Evolutionary conservation across 805 yeast genomes (phyloP).

Genomic region (Lipomyces lipofer): DNA sequence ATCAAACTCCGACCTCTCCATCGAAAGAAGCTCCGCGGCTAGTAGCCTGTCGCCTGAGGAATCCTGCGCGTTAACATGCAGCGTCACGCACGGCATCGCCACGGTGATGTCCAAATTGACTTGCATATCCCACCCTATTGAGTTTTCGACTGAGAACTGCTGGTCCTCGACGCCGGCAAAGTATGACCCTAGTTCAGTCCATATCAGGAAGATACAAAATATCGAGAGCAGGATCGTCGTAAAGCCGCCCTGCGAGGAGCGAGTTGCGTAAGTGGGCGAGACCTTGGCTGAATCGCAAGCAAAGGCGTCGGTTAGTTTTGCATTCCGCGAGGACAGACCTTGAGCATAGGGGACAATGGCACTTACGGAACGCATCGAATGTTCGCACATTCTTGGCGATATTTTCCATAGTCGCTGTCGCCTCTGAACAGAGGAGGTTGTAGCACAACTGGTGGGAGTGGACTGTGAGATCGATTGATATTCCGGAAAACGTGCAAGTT

Average conservation of each 20-base stretch:
- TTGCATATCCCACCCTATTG: conserved; percentile 56
- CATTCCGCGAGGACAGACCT: too few relatives aligned
- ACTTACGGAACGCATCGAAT: conserved; percentile 35
- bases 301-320: too few relatives aligned
- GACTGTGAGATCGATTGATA: too few relatives aligned
- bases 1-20: conserved; percentile 52
- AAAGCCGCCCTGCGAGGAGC: conserved; percentile 75
- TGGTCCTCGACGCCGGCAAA: conserved; percentile 80
- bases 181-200: conserved; percentile 83
- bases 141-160: conserved; percentile 71
- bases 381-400: conserved; percentile 24
- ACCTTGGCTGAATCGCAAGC: conserved; percentile 57
- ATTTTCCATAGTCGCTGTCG: conserved; percentile 13
- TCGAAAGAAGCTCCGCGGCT: conserved; percentile 72
- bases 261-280: conserved; percentile 65
- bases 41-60: conserved; percentile 72
- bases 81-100: conserved; percentile 75
- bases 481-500: too few relatives aligned
- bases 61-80: conserved; percentile 78
- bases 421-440: too few relatives aligned
- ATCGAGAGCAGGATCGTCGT: conserved; percentile 67
- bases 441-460: too few relatives aligned
- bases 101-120: conserved; percentile 80
- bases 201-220: conserved; percentile 64
- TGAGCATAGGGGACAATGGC: too few relatives aligned